Conservation (phyloP, 2,329 filamentous ascomycete genomes). For the Trichoderma semiorbis region DNA sequence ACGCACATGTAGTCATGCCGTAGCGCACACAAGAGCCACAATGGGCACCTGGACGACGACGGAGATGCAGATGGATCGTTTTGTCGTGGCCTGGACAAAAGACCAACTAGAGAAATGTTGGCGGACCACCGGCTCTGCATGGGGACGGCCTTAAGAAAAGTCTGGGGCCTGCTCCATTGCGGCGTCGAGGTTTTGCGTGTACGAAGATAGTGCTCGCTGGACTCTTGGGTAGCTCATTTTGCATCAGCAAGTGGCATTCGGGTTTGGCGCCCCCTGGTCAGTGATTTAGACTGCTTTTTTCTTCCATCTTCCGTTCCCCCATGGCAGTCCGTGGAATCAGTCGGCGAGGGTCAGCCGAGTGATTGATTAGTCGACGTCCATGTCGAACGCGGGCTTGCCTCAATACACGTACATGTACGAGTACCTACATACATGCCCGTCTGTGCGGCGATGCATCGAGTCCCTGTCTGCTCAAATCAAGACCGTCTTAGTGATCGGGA, state of each 20-base stretch:
- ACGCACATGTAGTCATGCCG: slow-evolving; percentile 15
- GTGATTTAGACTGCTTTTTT: not conserved
- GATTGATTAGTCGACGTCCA: not conserved
- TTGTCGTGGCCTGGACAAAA: not conserved
- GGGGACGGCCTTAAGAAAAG: not conserved
- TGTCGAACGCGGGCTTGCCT: not conserved
- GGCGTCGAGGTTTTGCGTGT: slow-evolving; percentile 12
- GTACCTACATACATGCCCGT: not conserved
- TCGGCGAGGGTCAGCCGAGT: not conserved
- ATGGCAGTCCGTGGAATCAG: not conserved
- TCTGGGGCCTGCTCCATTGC: slow-evolving; percentile 8
- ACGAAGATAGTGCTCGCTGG: not conserved
- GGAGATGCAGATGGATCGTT: not conserved
- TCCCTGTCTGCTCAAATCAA: not conserved
- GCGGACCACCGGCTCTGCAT: slow-evolving; percentile 7
- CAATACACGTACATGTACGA: not conserved
- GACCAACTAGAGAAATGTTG: not conserved
- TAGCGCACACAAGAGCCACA: slow-evolving; percentile 4
- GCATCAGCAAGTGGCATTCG: slow-evolving; percentile 9
- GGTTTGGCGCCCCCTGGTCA: not conserved
- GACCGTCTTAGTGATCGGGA: not conserved
- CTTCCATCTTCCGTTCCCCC: not conserved
- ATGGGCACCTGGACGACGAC: not conserved
- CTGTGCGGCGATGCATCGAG: not conserved
- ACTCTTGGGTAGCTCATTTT: not conserved